Percentiles rank a stretch among this genome's conserved stretches.
phyloP scores from a whole-genome alignment of 2,329 filamentous ascomycete genomes.

The Pseudogymnoascus sp. region DNA sequence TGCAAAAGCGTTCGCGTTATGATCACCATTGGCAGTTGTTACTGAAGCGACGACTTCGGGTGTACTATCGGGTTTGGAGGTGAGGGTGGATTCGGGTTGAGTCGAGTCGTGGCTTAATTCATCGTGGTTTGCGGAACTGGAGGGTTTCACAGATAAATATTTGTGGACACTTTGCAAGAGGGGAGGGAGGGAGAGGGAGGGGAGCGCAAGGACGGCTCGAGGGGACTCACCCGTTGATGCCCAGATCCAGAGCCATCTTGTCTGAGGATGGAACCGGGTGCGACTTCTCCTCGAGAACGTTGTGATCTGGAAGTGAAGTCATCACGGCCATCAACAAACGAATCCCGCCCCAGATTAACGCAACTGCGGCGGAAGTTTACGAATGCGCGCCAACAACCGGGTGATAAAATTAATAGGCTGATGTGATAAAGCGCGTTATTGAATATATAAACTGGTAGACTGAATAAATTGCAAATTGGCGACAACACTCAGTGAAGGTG shows the following conservation, averaged over 20 bases:
- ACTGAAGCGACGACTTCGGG: conserved; percentile 5
- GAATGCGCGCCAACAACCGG: conserved; percentile 35
- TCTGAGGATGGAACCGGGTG: conserved; percentile 41
- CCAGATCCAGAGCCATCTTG: conserved; percentile 46
- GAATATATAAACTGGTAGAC: neutral
- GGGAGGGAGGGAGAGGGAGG: conserved; percentile 25
- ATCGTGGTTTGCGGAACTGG: conserved; percentile 29
- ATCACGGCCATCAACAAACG: conserved; percentile 46
- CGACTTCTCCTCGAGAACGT: conserved; percentile 44
- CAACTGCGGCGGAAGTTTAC: neutral
- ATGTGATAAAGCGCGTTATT: neutral
- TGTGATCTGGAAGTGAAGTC: conserved; percentile 40
- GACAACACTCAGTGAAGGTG: conserved; percentile 10
- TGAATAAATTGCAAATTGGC: neutral
- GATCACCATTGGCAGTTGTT: conserved; percentile 22
- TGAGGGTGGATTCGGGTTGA: conserved; percentile 19
- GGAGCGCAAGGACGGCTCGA: conserved; percentile 25
- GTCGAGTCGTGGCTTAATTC: conserved; percentile 25
- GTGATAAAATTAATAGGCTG: neutral
- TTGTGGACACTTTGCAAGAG: conserved; percentile 23
- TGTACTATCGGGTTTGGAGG: conserved; percentile 14
- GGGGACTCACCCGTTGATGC: conserved; percentile 54
- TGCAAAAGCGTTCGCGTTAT: conserved; percentile 20
- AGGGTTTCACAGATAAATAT: conserved; percentile 31
- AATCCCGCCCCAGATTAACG: conserved; percentile 15